phyloP scores from a whole-genome alignment of 441 rosid genomes.

The Brassica hybrid region DNA sequence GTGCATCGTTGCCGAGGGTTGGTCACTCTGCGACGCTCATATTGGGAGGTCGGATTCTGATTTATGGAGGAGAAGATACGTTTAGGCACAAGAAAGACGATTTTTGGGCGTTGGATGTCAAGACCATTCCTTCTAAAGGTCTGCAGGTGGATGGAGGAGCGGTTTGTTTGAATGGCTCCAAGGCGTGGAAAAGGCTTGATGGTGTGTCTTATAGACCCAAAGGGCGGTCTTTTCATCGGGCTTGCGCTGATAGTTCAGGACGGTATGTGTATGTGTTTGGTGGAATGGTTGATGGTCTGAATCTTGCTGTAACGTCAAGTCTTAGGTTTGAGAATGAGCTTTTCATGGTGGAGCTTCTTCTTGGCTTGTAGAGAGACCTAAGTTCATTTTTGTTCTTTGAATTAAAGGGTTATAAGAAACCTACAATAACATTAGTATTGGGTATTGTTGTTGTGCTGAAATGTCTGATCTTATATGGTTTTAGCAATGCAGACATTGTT shows the following conservation, averaged over 20 bases:
- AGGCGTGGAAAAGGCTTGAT: conserved; percentile 68
- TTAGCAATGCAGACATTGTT: background rate
- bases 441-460: background rate
- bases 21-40: conserved; percentile 88
- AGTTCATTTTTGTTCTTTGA: background rate
- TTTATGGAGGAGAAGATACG: conserved; percentile 94
- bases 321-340: conserved; percentile 80
- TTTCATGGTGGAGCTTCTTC: conserved; percentile 69
- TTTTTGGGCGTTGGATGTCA: conserved; percentile 79
- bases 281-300: conserved; percentile 83
- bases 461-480: conserved; percentile 2
- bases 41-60: conserved; percentile 74
- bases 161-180: conserved; percentile 41
- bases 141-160: conserved; percentile 43
- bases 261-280: conserved; percentile 73
- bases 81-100: conserved; percentile 79
- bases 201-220: conserved; percentile 60
- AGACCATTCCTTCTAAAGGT: conserved; percentile 51
- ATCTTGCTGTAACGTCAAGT: conserved; percentile 58
- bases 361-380: conserved; percentile 35
- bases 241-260: conserved; percentile 79
- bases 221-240: conserved; percentile 79
- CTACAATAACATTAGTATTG: background rate
- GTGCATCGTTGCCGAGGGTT: conserved; percentile 73
- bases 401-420: background rate